A percentile compares a stretch with the other conserved stretches of the same genome.
Conservation (phyloP, 139 green algal species). For the Chlorella sorokiniana region DNA sequence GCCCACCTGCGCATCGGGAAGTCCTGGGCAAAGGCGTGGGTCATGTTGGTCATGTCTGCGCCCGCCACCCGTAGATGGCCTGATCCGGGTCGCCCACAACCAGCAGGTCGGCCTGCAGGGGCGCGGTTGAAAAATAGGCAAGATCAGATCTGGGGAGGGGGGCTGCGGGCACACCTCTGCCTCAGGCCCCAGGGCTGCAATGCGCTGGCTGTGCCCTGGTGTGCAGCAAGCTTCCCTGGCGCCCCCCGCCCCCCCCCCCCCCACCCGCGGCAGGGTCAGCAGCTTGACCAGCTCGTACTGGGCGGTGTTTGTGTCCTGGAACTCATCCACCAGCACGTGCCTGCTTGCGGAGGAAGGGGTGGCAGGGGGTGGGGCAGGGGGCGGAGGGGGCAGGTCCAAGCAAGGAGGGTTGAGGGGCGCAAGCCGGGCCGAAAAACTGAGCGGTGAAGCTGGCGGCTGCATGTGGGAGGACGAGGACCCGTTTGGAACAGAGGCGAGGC, state of each 20-base stretch:
- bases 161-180: background rate
- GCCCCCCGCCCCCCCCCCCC: background rate
- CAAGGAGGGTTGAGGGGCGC: too few species aligned
- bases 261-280: slow-evolving; percentile 38
- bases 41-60: slow-evolving; percentile 56
- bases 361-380: background rate
- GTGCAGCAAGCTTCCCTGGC: too few species aligned
- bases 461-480: too few species aligned
- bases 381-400: too few species aligned
- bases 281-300: slow-evolving; percentile 70
- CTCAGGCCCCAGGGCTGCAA: background rate
- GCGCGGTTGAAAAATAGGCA: background rate
- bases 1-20: slow-evolving; percentile 37
- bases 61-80: slow-evolving; percentile 83
- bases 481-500: background rate
- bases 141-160: background rate
- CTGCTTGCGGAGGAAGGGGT: background rate
- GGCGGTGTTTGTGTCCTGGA: slow-evolving; percentile 71
- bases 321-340: slow-evolving; percentile 69
- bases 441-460: too few species aligned
- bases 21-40: slow-evolving; percentile 37
- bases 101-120: slow-evolving; percentile 58
- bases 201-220: background rate
- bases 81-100: slow-evolving; percentile 87
- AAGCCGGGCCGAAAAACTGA: too few species aligned